phyloP scores from a whole-genome alignment of 176 grass and related monocot genomes.

The Carex scoparia region DNA sequence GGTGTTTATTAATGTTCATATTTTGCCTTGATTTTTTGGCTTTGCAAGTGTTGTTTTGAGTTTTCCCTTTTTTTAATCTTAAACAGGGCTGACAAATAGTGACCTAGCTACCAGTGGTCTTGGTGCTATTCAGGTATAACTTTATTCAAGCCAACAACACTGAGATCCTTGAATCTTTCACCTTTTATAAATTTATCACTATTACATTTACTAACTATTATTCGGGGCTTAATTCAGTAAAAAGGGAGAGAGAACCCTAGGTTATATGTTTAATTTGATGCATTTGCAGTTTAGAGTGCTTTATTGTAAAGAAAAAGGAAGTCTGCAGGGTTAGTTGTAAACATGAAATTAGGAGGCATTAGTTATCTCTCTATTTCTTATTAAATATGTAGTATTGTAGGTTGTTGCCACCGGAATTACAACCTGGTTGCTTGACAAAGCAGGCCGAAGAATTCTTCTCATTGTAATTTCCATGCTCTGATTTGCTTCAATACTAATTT shows the following conservation, averaged over 20 bases:
- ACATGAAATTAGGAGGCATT: neutral
- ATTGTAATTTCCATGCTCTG: conserved; percentile 46
- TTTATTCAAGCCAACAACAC: neutral
- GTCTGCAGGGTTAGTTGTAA: neutral
- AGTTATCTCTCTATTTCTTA: neutral
- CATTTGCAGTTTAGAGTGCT: conserved; percentile 1
- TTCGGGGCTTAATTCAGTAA: neutral
- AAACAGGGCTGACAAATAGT: conserved; percentile 80
- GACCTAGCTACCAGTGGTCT: conserved; percentile 84
- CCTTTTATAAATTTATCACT: neutral
- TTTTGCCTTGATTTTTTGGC: neutral
- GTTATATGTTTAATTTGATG: neutral
- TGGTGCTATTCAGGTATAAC: conserved; percentile 84
- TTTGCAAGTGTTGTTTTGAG: neutral
- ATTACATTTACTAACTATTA: neutral
- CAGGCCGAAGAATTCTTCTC: conserved; percentile 82
- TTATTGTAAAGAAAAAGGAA: neutral
- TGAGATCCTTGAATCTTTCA: neutral
- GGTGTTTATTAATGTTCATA: neutral
- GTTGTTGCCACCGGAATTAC: conserved; percentile 89
- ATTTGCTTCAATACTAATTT: conserved; percentile 2
- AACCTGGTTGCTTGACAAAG: conserved; percentile 87
- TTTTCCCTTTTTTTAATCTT: conserved; percentile 30
- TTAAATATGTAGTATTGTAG: conserved; percentile 27
- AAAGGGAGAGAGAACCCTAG: neutral